phyloP scores from a whole-genome alignment of 1,284 basidiomycete species.

The Ganoderma multipileum region DNA sequence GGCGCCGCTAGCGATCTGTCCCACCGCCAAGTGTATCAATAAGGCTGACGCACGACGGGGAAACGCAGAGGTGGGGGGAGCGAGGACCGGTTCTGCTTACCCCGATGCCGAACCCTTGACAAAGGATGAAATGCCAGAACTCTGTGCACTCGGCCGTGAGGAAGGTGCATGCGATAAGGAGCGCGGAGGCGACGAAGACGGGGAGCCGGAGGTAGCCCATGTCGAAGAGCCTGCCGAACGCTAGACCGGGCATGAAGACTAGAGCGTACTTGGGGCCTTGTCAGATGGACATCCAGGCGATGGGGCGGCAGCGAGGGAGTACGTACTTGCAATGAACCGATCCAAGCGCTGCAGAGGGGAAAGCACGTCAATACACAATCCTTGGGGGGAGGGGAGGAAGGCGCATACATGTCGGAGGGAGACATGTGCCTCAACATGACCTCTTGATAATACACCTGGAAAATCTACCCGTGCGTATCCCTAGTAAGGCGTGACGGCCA shows the following conservation, averaged over 20 bases:
- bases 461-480: conserved; percentile 41
- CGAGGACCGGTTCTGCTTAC: no score
- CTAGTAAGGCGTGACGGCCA: background rate
- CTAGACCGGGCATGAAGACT: conserved; percentile 52
- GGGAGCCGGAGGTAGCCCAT: conserved; percentile 54
- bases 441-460: conserved; percentile 53
- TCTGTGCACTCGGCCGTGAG: conserved; percentile 54
- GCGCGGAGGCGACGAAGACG: conserved; percentile 37
- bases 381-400: no score
- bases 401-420: conserved; percentile 61
- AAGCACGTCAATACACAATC: no score
- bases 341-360: conserved; percentile 84
- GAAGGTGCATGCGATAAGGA: conserved; percentile 55
- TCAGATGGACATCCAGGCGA: no score
- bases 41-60: no score
- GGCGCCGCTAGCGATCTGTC: conserved; percentile 38
- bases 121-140: conserved; percentile 53
- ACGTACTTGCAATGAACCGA: conserved; percentile 70
- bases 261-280: conserved; percentile 53
- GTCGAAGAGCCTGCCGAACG: conserved; percentile 60
- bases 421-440: conserved; percentile 40
- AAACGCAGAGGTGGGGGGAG: no score
- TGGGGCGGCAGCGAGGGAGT: no score
- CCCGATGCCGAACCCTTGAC: conserved; percentile 54
- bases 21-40: no score